Base-by-base conservation (phyloP, 768 basidiomycete species). In the Tulasnella sp. region DNA sequence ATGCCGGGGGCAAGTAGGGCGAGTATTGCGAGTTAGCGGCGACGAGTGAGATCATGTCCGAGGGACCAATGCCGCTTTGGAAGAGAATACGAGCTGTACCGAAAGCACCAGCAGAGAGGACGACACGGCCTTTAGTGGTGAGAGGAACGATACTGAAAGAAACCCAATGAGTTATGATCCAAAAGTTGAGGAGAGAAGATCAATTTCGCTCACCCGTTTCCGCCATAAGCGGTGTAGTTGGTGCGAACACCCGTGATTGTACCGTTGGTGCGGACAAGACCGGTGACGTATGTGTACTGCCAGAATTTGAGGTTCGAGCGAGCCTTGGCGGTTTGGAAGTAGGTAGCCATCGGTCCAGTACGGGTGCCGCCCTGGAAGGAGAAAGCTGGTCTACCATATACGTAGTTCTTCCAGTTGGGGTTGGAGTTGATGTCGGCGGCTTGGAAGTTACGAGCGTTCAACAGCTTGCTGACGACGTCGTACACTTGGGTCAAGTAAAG, bases 181-280 rank as follows among this genome's bases (percentile, higher is more conserved):
- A 2, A n/a, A 16, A 65, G 3, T 29, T 11, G 34, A 12, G 35
- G 22, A 1, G 35, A 26, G 42, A 47, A 47, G 14, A 40, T 26
- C 7, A 8, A 11, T n/a, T n/a, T n/a, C n/a, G n/a, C 12, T 41
- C 22, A 70, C 69, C 69, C 87, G 69, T 85, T 80, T 19, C 85
- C 84, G 3, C 86, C 87, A 42, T 87, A 78, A 5, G 83, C 80
- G 5, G 84, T 84, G 77, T 89, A 83, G 80, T 88, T 87, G 32
- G 87, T 88, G 77, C 84, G 82, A 26, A 89, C 87, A 75, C 88
- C 87, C 39, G 83, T 83, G 76, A 88, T 86, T 64, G 80, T 79
- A 34, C 83, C 78, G 44, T 87, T 86, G 74, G 86, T 86, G 62
- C 88, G 86, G 34, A 85, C 83, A 69, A 89, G 83, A 76, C 84